Evolutionary conservation across 192 early-diverging fungal species (phyloP).

Genomic region (Kickxella alabastrina): DNA sequence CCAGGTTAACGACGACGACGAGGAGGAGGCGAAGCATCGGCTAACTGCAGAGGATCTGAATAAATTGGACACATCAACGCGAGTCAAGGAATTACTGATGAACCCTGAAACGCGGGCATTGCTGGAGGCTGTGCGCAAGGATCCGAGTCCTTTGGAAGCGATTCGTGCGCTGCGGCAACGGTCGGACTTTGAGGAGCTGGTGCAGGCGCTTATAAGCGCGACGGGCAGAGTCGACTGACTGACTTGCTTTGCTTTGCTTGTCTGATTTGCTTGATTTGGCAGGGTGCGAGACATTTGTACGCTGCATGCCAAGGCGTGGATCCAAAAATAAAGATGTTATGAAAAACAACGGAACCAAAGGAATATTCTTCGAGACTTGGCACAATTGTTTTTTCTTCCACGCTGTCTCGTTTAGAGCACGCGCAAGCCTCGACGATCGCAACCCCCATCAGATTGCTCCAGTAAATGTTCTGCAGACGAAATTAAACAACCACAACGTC

Average conservation of each 20-base stretch:
- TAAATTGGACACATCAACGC: slow-evolving; percentile 11
- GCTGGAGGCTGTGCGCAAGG: slow-evolving; percentile 21
- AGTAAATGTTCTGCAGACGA: too few relatives aligned
- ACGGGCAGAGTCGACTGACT: slow-evolving; percentile 3
- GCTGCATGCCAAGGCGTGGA: too few relatives aligned
- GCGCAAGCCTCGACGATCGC: too few relatives aligned
- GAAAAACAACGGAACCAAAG: too few relatives aligned
- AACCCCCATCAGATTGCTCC: too few relatives aligned
- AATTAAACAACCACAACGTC: too few relatives aligned
- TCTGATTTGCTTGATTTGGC: background rate
- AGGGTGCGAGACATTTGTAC: too few relatives aligned
- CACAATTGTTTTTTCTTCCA: background rate
- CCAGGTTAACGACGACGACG: slow-evolving; percentile 15
- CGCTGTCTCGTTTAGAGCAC: too few relatives aligned
- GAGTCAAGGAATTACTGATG: slow-evolving; percentile 21
- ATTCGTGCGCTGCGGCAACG: slow-evolving; percentile 39
- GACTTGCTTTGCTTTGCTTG: too few relatives aligned
- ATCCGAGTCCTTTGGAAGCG: slow-evolving; percentile 29
- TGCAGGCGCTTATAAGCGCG: slow-evolving; percentile 32
- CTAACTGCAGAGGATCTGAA: slow-evolving; percentile 20
- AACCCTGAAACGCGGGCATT: slow-evolving; percentile 25
- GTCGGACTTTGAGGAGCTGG: slow-evolving; percentile 39
- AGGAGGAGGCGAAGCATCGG: slow-evolving; percentile 29
- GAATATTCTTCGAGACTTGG: background rate
- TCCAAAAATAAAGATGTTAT: background rate